phyloP scores from a whole-genome alignment of 441 rosid genomes.

The Jatropha podagrica region DNA sequence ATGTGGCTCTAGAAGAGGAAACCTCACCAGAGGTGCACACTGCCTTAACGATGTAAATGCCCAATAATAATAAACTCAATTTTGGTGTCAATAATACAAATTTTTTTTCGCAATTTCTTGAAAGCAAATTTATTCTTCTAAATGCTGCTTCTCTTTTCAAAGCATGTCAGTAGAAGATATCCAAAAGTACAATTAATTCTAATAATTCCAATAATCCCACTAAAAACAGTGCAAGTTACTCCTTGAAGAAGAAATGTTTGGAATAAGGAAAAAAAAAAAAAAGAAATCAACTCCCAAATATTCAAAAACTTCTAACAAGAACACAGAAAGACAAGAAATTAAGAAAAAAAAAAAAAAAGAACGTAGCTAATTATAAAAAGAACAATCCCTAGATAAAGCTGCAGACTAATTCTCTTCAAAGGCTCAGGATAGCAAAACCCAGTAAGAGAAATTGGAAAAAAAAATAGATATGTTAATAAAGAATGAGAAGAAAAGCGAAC shows the following conservation, averaged over 20 bases:
- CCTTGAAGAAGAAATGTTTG: slow-evolving; percentile 2
- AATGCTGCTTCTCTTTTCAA: slow-evolving; percentile 15
- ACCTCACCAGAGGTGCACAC: not conserved
- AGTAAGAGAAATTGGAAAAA: not conserved
- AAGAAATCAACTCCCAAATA: slow-evolving; percentile 12
- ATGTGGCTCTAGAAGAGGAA: not conserved
- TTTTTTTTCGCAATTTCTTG: not conserved
- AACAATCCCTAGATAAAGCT: slow-evolving; percentile 14
- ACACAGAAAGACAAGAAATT: not conserved
- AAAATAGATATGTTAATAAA: not conserved
- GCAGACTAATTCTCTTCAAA: not conserved
- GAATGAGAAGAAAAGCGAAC: not conserved
- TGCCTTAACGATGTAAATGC: not conserved
- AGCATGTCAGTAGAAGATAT: not conserved
- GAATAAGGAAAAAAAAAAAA: not conserved
- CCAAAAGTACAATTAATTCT: slow-evolving; percentile 1
- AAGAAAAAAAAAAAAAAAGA: not conserved
- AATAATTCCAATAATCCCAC: slow-evolving; percentile 1
- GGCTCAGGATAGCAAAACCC: slow-evolving; percentile 8
- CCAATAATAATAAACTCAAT: not conserved
- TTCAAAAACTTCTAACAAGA: not conserved
- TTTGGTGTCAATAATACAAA: not conserved
- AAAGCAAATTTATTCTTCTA: not conserved
- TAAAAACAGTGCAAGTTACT: not conserved
- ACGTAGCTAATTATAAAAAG: not conserved